Conservation (phyloP, 139 green algal species). For the Picochlorum sp. region DNA sequence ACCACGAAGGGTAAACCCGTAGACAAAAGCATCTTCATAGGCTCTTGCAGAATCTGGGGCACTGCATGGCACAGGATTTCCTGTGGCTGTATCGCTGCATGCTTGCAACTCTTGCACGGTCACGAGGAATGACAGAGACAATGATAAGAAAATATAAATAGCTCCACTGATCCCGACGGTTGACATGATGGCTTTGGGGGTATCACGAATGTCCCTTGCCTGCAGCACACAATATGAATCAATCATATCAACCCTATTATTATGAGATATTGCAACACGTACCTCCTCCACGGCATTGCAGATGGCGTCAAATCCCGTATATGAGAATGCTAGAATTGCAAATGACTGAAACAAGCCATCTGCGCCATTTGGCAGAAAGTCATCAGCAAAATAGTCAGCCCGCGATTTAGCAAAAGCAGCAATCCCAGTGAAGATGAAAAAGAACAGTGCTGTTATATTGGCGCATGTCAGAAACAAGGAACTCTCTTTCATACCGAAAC, state of each 20-base stretch:
- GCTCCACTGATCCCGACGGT: slow-evolving; percentile 10
- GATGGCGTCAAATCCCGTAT: slow-evolving; percentile 20
- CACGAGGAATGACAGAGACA: slow-evolving; percentile 14
- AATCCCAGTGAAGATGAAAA: slow-evolving; percentile 15
- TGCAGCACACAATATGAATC: neutral
- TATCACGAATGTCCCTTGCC: neutral
- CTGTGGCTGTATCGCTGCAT: neutral
- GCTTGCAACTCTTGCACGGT: neutral
- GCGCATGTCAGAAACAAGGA: slow-evolving; percentile 10
- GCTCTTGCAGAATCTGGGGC: neutral
- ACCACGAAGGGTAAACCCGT: neutral
- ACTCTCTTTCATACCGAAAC: slow-evolving; percentile 16
- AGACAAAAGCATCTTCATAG: neutral
- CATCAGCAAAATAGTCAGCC: neutral
- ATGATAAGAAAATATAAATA: slow-evolving; percentile 13
- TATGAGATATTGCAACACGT: neutral
- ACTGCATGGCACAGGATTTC: neutral
- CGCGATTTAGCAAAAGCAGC: slow-evolving; percentile 2
- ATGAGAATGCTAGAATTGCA: slow-evolving; percentile 8
- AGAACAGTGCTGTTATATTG: slow-evolving; percentile 16
- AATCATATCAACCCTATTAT: neutral
- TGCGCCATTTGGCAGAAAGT: neutral
- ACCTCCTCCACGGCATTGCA: slow-evolving; percentile 31
- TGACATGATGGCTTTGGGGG: slow-evolving; percentile 21
- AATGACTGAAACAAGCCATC: slow-evolving; percentile 1